Evolutionary conservation across 345 rosid genomes (phyloP).

Genomic region (Arabidopsis thaliana): DNA sequence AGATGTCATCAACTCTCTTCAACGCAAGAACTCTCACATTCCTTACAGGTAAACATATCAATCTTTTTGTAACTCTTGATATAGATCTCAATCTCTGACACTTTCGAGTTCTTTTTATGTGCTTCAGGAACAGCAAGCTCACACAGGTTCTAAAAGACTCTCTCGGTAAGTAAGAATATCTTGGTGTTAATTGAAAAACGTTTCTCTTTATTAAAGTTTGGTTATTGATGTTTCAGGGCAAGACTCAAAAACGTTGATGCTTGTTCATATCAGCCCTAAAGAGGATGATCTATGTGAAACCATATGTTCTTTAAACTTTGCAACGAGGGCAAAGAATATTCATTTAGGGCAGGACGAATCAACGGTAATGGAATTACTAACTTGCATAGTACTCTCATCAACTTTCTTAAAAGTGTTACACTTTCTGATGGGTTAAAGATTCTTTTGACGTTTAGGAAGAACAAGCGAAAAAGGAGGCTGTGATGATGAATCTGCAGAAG

Average conservation of each 20-base stretch:
- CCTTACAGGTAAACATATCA: constrained; percentile 66
- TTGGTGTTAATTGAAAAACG: neutral
- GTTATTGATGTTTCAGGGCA: constrained; percentile 54
- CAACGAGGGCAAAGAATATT: constrained; percentile 66
- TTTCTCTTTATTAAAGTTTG: neutral
- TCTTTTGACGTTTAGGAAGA: constrained; percentile 54
- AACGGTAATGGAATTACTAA: constrained; percentile 45
- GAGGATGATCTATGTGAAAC: constrained; percentile 89
- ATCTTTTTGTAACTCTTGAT: neutral
- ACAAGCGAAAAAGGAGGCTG: constrained; percentile 52
- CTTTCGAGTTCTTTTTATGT: constrained; percentile 13
- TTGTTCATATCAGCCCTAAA: constrained; percentile 79
- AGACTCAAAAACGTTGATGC: constrained; percentile 85
- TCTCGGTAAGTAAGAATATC: constrained; percentile 53
- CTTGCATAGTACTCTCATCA: constrained; percentile 23
- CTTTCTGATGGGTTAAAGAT: constrained; percentile 20
- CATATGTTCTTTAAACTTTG: constrained; percentile 75
- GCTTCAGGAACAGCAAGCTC: constrained; percentile 83
- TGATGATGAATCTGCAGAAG: constrained; percentile 58
- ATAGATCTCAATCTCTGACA: neutral
- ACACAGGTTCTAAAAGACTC: constrained; percentile 87
- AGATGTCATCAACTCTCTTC: constrained; percentile 80
- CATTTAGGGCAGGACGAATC: constrained; percentile 64
- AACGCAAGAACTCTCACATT: constrained; percentile 65
- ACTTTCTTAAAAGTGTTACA: constrained; percentile 25